A percentile compares a stretch with the other conserved stretches of the same genome.
Conservation (phyloP, 2,329 filamentous ascomycete genomes). For the Colletotrichum incanum region DNA sequence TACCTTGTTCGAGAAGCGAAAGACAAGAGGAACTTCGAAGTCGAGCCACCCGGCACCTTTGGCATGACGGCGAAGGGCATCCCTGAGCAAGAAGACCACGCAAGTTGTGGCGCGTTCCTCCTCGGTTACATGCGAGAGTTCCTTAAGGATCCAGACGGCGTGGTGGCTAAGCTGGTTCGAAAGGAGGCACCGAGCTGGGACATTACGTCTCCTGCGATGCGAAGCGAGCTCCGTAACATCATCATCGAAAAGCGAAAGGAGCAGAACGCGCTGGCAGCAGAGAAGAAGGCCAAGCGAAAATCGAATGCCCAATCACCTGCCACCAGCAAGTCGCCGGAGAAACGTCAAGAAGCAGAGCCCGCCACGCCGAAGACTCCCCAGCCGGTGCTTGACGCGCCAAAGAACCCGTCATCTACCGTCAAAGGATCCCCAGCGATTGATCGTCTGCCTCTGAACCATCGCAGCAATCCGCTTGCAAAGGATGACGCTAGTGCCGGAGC, state of each 20-base stretch:
- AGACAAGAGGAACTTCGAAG: slow-evolving; percentile 67
- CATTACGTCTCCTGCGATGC: slow-evolving; percentile 73
- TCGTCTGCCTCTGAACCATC: neutral
- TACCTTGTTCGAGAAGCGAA: slow-evolving; percentile 84
- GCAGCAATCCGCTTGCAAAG: slow-evolving; percentile 9
- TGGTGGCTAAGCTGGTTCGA: slow-evolving; percentile 77
- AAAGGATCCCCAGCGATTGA: slow-evolving; percentile 23
- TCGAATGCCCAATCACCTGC: slow-evolving; percentile 48
- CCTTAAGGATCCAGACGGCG: slow-evolving; percentile 79
- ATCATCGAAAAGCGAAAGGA: slow-evolving; percentile 75
- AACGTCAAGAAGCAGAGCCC: slow-evolving; percentile 5
- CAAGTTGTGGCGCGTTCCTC: slow-evolving; percentile 91
- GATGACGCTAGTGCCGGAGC: neutral
- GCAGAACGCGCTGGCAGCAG: slow-evolving; percentile 64
- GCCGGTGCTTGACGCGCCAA: slow-evolving; percentile 38
- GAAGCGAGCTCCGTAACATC: slow-evolving; percentile 75
- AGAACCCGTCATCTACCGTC: slow-evolving; percentile 39
- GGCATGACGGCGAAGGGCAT: slow-evolving; percentile 81
- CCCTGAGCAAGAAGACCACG: slow-evolving; percentile 86
- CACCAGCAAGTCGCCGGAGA: slow-evolving; percentile 22
- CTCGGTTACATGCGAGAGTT: slow-evolving; percentile 90
- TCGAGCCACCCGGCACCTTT: slow-evolving; percentile 54
- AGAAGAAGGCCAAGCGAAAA: slow-evolving; percentile 55
- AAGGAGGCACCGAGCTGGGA: slow-evolving; percentile 67
- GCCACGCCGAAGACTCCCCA: slow-evolving; percentile 30